Evolutionary conservation across 768 basidiomycete species (phyloP), one percentile per base, ranked within the genome.

Genomic region (Tulasnella sp.): DNA sequence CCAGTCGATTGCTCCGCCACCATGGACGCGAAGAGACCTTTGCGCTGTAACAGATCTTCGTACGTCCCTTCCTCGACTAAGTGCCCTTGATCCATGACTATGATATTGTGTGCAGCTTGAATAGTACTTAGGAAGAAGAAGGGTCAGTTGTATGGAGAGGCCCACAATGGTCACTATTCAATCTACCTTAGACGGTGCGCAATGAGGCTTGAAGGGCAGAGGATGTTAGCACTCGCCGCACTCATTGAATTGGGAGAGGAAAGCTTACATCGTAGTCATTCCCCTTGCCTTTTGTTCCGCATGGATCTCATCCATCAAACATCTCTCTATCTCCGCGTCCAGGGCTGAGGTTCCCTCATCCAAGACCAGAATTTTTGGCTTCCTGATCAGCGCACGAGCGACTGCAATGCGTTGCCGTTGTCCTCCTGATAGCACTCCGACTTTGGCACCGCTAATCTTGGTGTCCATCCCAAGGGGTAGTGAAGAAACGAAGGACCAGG

Each of bases 401-500:
- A 74, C 68, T 12, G 74, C 75, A 40, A 72, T 68, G 36, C 75
- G 65, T 68, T 76, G 74, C 16, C 76, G 72, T 63, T 79, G 79
- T 12, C 79, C 79, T n/a, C 79, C 79, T 12, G 76, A 77, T 0
- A 80, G 72, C 14, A 78, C 76, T n/a, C 78, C 79, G 0, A 77
- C 77, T 39, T 76, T 74, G 8, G 76, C 77, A 19, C 78, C 78
- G 3, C 73, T 64, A 37, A 80, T 74, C 7, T 75, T 37, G 9
- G 78, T 78, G 29, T 78, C 67, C 36, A 79, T 66, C 5, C 79
- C 79, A 14, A 77, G 73, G 0, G 79, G 79, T 12, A 80, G 71
- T n/a, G 73, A 67, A 5, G 41, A 34, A 3, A 80, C 79, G 42
- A 80, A 80, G 5, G 77, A 76, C 77, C 77, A 78, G 0, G 79